These are phyloP conservation scores for Petunia hybrid DNA, from an alignment of 305 asterid species.

Conservation along the genomic window DNA sequence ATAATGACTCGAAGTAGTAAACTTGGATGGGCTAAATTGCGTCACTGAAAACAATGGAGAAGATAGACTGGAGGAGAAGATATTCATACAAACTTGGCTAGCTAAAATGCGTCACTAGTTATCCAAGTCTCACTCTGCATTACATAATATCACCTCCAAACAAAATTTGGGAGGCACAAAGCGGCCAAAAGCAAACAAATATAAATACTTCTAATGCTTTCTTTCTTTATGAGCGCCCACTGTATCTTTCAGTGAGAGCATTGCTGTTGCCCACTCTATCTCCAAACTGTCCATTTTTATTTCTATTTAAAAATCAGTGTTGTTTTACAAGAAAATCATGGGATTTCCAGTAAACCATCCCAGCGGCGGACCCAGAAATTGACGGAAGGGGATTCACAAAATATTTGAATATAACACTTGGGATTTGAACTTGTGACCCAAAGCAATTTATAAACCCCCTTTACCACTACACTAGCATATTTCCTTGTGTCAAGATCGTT, in stretches of 20 bases:
- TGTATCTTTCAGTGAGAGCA: no score
- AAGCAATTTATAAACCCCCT: no score
- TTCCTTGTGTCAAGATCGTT: no score
- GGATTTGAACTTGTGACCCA: no score
- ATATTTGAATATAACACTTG: no score
- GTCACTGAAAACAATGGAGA: not conserved
- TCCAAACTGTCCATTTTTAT: not conserved
- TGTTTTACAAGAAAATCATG: not conserved
- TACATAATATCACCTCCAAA: not conserved
- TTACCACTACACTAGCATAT: no score
- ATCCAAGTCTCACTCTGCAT: not conserved
- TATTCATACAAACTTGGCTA: not conserved
- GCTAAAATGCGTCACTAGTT: not conserved
- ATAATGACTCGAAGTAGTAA: not conserved
- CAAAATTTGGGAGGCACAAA: conserved; percentile 8
- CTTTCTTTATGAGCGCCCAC: not conserved
- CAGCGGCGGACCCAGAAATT: no score
- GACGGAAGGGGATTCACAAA: no score
- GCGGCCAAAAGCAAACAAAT: not conserved
- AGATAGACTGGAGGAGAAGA: not conserved
- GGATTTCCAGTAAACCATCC: not conserved
- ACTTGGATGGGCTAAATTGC: not conserved
- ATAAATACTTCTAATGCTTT: not conserved
- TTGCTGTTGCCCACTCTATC: not conserved
- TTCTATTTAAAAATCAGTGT: conserved; percentile 1